Evolutionary conservation across 495 filamentous ascomycete genomes (phyloP).

Genomic region (Penicillium antarcticum): DNA sequence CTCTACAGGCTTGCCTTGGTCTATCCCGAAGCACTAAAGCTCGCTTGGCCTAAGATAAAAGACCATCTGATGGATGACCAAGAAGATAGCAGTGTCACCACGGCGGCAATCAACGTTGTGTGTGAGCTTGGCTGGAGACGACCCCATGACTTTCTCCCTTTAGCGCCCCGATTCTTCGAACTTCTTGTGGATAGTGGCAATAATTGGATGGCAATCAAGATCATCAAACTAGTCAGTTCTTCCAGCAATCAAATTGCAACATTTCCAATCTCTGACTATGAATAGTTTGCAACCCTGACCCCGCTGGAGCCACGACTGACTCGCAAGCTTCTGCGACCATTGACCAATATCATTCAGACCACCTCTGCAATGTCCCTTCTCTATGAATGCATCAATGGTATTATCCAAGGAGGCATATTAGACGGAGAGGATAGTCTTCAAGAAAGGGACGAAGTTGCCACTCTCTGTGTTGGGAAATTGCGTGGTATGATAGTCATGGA

Average conservation of each 20-base stretch:
- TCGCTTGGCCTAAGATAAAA: slow-evolving; percentile 95
- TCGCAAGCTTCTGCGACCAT: slow-evolving; percentile 88
- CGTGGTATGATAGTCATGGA: slow-evolving; percentile 90
- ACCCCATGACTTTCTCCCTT: slow-evolving; percentile 86
- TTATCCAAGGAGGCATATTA: slow-evolving; percentile 93
- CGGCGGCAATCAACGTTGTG: slow-evolving; percentile 92
- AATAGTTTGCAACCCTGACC: slow-evolving; percentile 88
- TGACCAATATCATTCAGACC: slow-evolving; percentile 88
- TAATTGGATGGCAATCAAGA: slow-evolving; percentile 99
- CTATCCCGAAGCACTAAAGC: slow-evolving; percentile 87
- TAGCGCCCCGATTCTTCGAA: slow-evolving; percentile 89
- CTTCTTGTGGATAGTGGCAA: slow-evolving; percentile 89
- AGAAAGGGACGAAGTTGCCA: slow-evolving; percentile 89
- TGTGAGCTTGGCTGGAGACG: slow-evolving; percentile 94
- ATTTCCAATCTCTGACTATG: slow-evolving; percentile 10
- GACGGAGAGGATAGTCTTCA: slow-evolving; percentile 69
- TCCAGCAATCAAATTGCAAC: neutral
- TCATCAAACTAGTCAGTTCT: slow-evolving; percentile 83
- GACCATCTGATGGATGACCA: slow-evolving; percentile 86
- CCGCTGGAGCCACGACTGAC: slow-evolving; percentile 88
- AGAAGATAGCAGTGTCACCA: slow-evolving; percentile 90
- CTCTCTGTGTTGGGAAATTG: slow-evolving; percentile 86
- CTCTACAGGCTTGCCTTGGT: slow-evolving; percentile 89
- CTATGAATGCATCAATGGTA: slow-evolving; percentile 97
- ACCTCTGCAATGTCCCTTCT: slow-evolving; percentile 94